Conservation (phyloP, 116 monocot genomes). For the Cymodocea nodosa region DNA sequence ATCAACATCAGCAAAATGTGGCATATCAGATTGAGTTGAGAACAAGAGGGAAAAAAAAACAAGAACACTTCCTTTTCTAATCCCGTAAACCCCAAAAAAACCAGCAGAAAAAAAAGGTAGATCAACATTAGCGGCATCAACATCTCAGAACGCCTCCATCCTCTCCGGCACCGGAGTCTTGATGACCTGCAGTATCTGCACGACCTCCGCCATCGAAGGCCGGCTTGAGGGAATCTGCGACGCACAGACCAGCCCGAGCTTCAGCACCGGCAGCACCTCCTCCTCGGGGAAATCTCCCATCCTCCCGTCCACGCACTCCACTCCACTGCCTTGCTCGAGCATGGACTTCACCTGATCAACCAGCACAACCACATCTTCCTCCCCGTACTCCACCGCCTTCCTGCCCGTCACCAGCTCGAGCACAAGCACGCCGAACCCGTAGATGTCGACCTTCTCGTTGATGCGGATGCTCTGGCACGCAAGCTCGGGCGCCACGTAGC, state of each 20-base stretch:
- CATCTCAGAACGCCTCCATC: constrained; percentile 29
- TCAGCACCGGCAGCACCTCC: constrained; percentile 71
- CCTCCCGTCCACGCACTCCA: constrained; percentile 35
- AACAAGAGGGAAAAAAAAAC: too few species aligned
- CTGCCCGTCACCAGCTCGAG: constrained; percentile 76
- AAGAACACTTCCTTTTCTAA: too few species aligned
- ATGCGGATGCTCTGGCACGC: constrained; percentile 49
- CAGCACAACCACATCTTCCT: constrained; percentile 54
- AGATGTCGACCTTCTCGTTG: constrained; percentile 75
- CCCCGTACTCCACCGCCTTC: constrained; percentile 52
- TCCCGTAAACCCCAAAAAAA: not conserved
- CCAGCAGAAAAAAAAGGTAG: not conserved
- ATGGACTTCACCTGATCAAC: constrained; percentile 45
- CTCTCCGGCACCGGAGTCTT: constrained; percentile 49
- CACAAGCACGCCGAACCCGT: constrained; percentile 56
- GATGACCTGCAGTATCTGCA: constrained; percentile 82
- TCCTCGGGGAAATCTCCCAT: constrained; percentile 72
- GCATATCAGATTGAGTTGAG: too few species aligned
- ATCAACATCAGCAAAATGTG: too few species aligned
- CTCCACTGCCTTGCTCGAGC: constrained; percentile 46
- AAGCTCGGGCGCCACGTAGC: constrained; percentile 66
- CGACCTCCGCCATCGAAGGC: constrained; percentile 84
- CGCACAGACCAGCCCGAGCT: constrained; percentile 72
- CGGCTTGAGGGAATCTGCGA: constrained; percentile 78
- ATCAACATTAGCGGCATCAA: not conserved